phyloP scores from a whole-genome alignment of 73 alveolate genomes.

The Paramecium sexaurelia region DNA sequence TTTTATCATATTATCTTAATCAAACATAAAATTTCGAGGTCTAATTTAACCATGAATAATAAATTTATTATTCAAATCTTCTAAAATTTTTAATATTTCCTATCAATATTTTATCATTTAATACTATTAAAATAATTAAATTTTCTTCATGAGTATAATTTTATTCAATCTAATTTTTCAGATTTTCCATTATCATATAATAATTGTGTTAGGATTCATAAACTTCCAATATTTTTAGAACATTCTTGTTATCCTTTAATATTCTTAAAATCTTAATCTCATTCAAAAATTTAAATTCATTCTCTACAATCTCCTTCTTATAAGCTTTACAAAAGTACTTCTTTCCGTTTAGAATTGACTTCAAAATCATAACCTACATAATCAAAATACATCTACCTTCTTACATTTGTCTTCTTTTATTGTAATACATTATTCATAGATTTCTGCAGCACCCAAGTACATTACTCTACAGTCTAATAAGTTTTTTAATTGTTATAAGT shows the following conservation, averaged over 20 bases:
- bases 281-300: neutral
- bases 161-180: neutral
- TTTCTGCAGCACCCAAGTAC: neutral
- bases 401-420: neutral
- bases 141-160: slow-evolving; percentile 4
- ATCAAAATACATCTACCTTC: neutral
- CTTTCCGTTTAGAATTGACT: neutral
- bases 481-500: neutral
- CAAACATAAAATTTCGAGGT: neutral
- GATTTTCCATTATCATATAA: neutral
- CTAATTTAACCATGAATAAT: neutral
- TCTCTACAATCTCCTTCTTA: neutral
- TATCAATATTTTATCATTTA: neutral
- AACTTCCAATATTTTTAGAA: neutral
- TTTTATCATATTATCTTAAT: neutral
- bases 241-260: neutral
- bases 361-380: neutral
- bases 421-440: neutral
- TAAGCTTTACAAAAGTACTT: neutral
- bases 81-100: neutral
- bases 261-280: neutral
- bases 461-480: neutral
- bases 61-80: neutral
- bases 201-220: neutral
- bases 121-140: neutral